Base-by-base conservation (phyloP, 2,329 filamentous ascomycete genomes). In the Aschersonia sp. region DNA sequence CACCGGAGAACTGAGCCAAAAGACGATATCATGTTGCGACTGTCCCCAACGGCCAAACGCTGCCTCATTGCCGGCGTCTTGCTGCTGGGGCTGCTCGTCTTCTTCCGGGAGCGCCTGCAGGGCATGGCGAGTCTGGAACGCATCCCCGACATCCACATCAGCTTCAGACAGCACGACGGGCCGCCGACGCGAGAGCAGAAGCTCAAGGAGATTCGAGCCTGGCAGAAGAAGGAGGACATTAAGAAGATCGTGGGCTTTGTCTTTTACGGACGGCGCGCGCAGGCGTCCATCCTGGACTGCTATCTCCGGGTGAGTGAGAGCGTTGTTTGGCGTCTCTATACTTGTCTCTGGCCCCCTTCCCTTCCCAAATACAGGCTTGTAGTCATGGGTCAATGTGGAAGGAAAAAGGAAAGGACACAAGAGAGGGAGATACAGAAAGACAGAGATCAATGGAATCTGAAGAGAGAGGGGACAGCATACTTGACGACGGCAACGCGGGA, bases 261-360 rank as follows among this genome's bases (percentile, higher is more conserved):
- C 1, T 72, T 72, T 48, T 72, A 62, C 50, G 70, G 69, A 22
- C 63, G 69, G 12, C 64, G 63, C 45, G 58, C 62, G 48, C 64
- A 65, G 8, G 66, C 71, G 30, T 65, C 68, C 32, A 64, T 72
- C 31, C 53, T 73, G 41, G 68, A 71, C 50, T 73, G 70, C 49
- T 73, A 72, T 50, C 54, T 68, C 37, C 62, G 66, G 61, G 62
- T 66, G 54, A 11, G 45, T 22, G 32, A 37, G 32, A 7, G 22
- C 54, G 32, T 43, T 45, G 11, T 37, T 31, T n/a, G 22, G 10
- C 14, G 14, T 14, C 14, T 14, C 14, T 14, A 14, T 14, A 14
- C 2, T 14, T 1, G 14, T 14, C 14, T 14, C 14, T 14, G 14
- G 14, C 14, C 14, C 14, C 14, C 14, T 14, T 14, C 14, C 14